These are phyloP conservation scores for Postia placenta DNA, from an alignment of 768 basidiomycete species.

Conservation along the genomic window DNA sequence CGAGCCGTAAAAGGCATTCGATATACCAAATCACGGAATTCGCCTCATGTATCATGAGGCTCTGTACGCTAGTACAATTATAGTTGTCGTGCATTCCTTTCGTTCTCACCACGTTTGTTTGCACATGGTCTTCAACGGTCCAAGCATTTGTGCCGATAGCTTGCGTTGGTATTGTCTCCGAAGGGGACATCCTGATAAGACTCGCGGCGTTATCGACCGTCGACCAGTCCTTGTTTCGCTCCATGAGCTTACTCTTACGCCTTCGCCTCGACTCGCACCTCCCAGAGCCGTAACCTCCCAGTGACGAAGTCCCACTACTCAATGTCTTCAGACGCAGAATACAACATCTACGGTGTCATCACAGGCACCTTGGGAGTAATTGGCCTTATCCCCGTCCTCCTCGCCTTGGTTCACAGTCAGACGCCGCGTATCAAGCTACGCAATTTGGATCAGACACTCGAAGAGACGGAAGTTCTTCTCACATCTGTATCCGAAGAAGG, in stretches of 20 bases:
- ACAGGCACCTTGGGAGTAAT: constrained; percentile 3
- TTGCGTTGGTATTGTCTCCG: neutral
- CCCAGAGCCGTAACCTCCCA: too few species aligned
- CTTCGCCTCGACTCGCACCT: too few species aligned
- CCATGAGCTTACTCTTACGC: neutral
- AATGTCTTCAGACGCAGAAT: neutral
- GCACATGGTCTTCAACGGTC: too few species aligned
- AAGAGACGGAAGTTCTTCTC: constrained; percentile 1
- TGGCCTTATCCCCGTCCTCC: neutral
- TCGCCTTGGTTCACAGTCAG: neutral
- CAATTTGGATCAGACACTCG: neutral
- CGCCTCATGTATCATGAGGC: too few species aligned
- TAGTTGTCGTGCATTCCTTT: too few species aligned
- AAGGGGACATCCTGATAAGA: neutral
- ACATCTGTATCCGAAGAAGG: neutral
- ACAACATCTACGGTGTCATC: constrained; percentile 5
- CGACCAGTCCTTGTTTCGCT: neutral
- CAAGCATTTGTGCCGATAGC: neutral
- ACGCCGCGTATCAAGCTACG: neutral
- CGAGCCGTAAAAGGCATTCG: neutral
- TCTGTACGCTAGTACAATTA: too few species aligned
- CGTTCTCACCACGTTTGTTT: too few species aligned
- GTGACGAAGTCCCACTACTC: neutral
- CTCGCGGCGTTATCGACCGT: neutral
- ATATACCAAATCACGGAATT: neutral